Evolutionary conservation across 805 yeast genomes (phyloP), one percentile per base, ranked within the genome.

Genomic region (Candida silvicultrix): DNA sequence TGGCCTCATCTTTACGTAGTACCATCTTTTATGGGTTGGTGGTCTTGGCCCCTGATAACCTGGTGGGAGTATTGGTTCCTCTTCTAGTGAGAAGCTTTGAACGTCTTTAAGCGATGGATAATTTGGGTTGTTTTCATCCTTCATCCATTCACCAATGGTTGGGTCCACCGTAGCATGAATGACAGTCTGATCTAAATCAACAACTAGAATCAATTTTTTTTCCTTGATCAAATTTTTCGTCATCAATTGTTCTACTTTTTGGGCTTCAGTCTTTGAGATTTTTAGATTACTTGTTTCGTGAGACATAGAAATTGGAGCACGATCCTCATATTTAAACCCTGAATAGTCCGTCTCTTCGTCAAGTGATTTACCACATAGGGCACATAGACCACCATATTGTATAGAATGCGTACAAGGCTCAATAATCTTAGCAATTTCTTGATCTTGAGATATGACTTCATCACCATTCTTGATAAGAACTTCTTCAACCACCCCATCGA

Each of bases 151-250:
- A 1, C 94, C 94, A 28, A 94, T 95, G 0, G 97, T 89, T 0
- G 97, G 97, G 62, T 94, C 99, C 16, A 92, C 97, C 5, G 97
- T 92, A 38, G 97, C 96, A 60, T 94, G 99, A 29, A 94, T 92
- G 5, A 94, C 95, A 0, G 99, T 94, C 64, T 94, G 99, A 68
- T 94, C 99, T 51, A 94, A 73, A 71, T 94, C 99, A 5, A 94
- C 99, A 25, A 94, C 98, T 46, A 94, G 71, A 28, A 94, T 89
- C 50, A 94, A 71, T 62, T 87, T 88, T 48, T 75, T 70, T 44
- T 80, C 85, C 15, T 70, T 62, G 6, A 81, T 65, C 41, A 94
- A 71, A 48, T 84, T 71, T 46, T 71, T 68, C 5, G 88, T 79
- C 44, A 89, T 74, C 28, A 69, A 68, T 49, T 77, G 77, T 60